Conservation (phyloP, 2,329 filamentous ascomycete genomes). For the Aspergillus jensenii region DNA sequence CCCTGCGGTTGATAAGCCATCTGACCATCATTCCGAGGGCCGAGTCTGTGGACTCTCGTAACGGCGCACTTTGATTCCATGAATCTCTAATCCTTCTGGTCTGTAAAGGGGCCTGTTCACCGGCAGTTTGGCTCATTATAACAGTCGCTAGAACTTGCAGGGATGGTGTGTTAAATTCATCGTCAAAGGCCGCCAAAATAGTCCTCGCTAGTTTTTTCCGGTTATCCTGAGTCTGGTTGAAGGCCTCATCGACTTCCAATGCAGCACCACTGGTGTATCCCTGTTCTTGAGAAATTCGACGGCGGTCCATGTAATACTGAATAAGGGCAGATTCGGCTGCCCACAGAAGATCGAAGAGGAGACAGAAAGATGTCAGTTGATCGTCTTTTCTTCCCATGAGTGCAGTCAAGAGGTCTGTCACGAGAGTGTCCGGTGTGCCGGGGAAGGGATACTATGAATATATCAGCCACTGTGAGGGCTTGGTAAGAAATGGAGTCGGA, state of each 20-base stretch:
- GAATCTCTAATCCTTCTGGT: constrained; percentile 21
- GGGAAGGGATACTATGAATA: constrained; percentile 31
- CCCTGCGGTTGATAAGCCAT: constrained; percentile 27
- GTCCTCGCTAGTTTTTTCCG: constrained; percentile 22
- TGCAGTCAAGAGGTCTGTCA: constrained; percentile 20
- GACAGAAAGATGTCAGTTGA: constrained; percentile 33
- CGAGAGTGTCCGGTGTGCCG: constrained; percentile 25
- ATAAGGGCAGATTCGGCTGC: constrained; percentile 34
- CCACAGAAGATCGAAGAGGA: constrained; percentile 35
- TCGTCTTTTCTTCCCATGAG: constrained; percentile 21
- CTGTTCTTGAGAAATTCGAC: constrained; percentile 23
- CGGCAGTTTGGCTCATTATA: constrained; percentile 20
- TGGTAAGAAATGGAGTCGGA: background rate
- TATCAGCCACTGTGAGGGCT: constrained; percentile 7
- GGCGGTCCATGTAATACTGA: constrained; percentile 36
- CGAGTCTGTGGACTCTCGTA: constrained; percentile 18
- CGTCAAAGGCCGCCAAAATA: constrained; percentile 23
- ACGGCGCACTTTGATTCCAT: constrained; percentile 17
- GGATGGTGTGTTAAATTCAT: constrained; percentile 18
- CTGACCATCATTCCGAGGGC: constrained; percentile 20
- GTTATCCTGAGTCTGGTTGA: constrained; percentile 17
- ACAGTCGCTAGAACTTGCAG: constrained; percentile 21
- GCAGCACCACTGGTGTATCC: constrained; percentile 16
- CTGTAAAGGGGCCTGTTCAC: constrained; percentile 18
- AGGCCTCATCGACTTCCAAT: constrained; percentile 19